Conservation (phyloP, 345 rosid genomes). For the Syzygium oleosum region DNA sequence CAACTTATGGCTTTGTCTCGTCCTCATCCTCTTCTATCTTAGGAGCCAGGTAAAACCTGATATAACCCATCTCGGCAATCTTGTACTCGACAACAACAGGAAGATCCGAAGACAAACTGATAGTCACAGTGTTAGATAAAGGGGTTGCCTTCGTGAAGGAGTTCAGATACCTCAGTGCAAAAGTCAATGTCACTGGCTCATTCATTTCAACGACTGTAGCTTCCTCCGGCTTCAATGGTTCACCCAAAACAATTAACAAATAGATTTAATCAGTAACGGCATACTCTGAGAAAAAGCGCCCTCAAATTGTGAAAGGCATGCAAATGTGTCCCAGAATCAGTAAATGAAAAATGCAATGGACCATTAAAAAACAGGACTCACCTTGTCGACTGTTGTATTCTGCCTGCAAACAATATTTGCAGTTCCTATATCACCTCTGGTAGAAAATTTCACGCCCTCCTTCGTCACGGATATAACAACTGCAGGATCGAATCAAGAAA, state of each 20-base stretch:
- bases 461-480: constrained; percentile 94
- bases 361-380: constrained; percentile 5
- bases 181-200: constrained; percentile 88
- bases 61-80: constrained; percentile 98
- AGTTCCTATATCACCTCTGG: constrained; percentile 92
- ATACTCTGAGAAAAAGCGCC: neutral
- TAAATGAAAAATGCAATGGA: neutral
- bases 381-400: constrained; percentile 91
- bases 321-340: neutral
- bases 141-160: constrained; percentile 97
- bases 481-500: constrained; percentile 10
- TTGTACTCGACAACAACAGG: constrained; percentile 97
- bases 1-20: constrained; percentile 46
- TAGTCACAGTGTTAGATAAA: constrained; percentile 66
- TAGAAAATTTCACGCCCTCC: constrained; percentile 97
- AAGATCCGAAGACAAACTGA: constrained; percentile 91
- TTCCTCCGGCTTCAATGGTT: constrained; percentile 77
- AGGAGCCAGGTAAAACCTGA: constrained; percentile 94
- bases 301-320: neutral
- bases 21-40: constrained; percentile 97
- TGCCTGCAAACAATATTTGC: constrained; percentile 94
- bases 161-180: constrained; percentile 93
- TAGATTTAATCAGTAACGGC: neutral
- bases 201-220: constrained; percentile 84
- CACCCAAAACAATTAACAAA: neutral